Evolutionary conservation across 306 rosid genomes (phyloP).

Genomic region (Dryas alaskensis): DNA sequence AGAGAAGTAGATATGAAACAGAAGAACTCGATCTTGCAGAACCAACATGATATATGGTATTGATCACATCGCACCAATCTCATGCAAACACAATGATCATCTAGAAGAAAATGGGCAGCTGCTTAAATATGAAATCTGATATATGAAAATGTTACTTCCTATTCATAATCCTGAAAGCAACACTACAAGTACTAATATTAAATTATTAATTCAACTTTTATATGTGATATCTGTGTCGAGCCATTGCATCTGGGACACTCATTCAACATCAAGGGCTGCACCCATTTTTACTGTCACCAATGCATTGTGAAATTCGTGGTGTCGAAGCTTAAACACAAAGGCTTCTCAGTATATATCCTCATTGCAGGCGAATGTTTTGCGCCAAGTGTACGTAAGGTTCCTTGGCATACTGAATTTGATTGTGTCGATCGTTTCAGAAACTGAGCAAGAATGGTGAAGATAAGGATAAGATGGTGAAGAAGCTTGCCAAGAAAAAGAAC

Average conservation of each 20-base stretch:
- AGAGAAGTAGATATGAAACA: too few species aligned
- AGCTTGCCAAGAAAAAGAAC: conserved; percentile 32
- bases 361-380: too few species aligned
- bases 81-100: too few species aligned
- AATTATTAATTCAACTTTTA: background rate
- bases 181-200: background rate
- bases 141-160: too few species aligned
- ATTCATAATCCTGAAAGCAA: background rate
- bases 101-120: too few species aligned
- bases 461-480: conserved; percentile 28
- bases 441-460: background rate
- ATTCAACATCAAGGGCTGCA: conserved; percentile 35
- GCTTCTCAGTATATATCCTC: too few species aligned
- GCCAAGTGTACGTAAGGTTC: too few species aligned
- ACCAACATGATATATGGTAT: too few species aligned
- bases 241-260: conserved; percentile 12
- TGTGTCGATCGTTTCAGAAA: conserved; percentile 22
- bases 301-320: conserved; percentile 50
- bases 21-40: too few species aligned
- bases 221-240: conserved; percentile 36
- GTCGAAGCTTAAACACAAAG: conserved; percentile 36
- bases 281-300: conserved; percentile 46
- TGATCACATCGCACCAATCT: background rate
- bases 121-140: too few species aligned
- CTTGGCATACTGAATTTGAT: conserved; percentile 50